Base-by-base conservation (phyloP, 148 eudicot species). In the Chenopodium album region DNA sequence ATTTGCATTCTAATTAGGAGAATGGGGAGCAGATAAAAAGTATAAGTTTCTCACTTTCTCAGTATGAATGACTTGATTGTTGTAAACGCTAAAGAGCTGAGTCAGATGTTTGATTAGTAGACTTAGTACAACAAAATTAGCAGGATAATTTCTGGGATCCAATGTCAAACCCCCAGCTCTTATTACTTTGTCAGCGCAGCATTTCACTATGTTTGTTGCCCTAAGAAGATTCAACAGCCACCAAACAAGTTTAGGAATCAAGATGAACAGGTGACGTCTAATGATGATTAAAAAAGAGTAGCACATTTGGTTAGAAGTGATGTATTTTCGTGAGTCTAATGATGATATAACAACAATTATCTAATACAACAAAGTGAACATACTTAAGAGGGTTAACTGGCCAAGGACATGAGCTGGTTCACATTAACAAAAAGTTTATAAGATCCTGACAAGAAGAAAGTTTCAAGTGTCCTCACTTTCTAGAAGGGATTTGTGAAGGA, bases 401-500 rank as follows among this genome's bases (percentile, higher is more conserved):
- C 23, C 17, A 68, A 29, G 37, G 44, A 32, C 17, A 68, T 44
- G 37, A 79, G 41, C 62, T 72, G 63, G 62, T 32, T 64, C 13
- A 44, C 64, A 59, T 22, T 59, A 8, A 28, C 44, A 26, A 68
- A 54, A 78, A 48, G 37, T 29, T 56, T 67, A 65, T 56, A 71
- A 16, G 31, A 70, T 29, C 54, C 64, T 52, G 54, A 31, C 31
- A 73, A 59, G 28, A 67, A 59, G 26, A 37, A 75, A 22, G 17
- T 50, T 59, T 76, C 60, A 65, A 50, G 48, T 52, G 79, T 47
- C 64, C 81, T 84, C 85, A 94, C 99, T 88, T 94, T 75, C 97
- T 84, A 47, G 98, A 97, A 50, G 97, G 93, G 54, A 97, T 87
- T 65, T 87, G 82, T 74, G 89, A 79, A 62, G 99, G 99, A 75